Percentiles rank a stretch among this genome's conserved stretches.
Conservation (phyloP, 163 green algal genomes). For the Scenedesmus sp. region DNA sequence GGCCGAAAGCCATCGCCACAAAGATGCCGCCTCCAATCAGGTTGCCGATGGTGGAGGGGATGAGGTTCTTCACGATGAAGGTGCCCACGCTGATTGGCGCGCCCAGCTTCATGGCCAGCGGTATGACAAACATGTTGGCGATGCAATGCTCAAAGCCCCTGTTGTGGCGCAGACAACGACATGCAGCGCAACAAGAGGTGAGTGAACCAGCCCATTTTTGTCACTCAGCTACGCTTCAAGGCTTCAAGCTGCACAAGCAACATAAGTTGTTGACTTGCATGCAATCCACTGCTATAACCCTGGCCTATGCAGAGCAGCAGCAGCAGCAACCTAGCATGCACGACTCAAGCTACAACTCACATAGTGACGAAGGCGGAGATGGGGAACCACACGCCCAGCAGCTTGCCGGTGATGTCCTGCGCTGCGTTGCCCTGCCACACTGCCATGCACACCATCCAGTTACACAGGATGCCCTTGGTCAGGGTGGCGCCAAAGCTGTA, state of each 20-base stretch:
- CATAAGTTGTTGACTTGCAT: too few relatives aligned
- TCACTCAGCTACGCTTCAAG: too few relatives aligned
- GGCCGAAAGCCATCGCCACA: conserved; percentile 59
- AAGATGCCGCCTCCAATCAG: conserved; percentile 73
- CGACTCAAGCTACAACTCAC: background rate
- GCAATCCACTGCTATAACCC: too few relatives aligned
- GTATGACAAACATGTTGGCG: conserved; percentile 75
- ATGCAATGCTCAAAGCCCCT: conserved; percentile 76
- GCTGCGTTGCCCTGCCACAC: conserved; percentile 77
- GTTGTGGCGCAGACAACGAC: background rate
- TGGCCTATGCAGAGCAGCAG: background rate
- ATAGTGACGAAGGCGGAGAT: conserved; percentile 83
- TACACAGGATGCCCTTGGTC: conserved; percentile 74
- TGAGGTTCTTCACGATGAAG: conserved; percentile 72
- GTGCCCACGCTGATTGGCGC: conserved; percentile 64
- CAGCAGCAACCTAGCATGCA: background rate
- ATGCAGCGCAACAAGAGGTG: too few relatives aligned
- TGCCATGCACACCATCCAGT: conserved; percentile 87
- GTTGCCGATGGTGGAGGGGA: conserved; percentile 85
- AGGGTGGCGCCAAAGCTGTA: conserved; percentile 65
- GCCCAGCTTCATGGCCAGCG: conserved; percentile 73
- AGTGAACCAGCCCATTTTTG: too few relatives aligned
- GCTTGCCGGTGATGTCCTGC: conserved; percentile 58
- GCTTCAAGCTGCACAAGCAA: too few relatives aligned
- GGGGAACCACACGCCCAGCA: conserved; percentile 74